Percentiles rank a stretch among this genome's conserved stretches.
These are phyloP conservation scores for Penicillium sp. DNA, from an alignment of 2,329 filamentous ascomycete species.

Conservation along the genomic window DNA sequence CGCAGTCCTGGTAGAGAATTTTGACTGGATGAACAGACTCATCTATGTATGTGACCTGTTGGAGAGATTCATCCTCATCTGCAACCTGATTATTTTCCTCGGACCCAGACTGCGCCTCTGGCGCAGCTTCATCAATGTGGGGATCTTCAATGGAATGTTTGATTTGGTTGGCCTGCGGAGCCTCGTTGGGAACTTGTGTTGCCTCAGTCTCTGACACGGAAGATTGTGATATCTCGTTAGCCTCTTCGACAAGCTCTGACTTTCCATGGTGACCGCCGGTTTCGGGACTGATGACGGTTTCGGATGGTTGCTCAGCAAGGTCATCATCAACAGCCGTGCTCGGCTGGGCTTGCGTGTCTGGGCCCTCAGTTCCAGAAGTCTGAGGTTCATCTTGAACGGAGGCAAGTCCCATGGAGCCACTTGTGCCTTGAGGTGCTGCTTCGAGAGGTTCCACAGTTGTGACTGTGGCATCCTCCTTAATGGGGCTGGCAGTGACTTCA, in stretches of 20 bases:
- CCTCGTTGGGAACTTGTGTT: constrained; percentile 13
- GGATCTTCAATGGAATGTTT: constrained; percentile 12
- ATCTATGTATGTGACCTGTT: constrained; percentile 10
- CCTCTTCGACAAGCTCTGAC: constrained; percentile 14
- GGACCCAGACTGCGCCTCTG: constrained; percentile 6
- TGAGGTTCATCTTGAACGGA: background rate
- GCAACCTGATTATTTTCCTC: constrained; percentile 10
- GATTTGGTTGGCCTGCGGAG: constrained; percentile 17
- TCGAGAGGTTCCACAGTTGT: constrained; percentile 4
- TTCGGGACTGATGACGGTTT: background rate
- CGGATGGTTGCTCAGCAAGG: constrained; percentile 2
- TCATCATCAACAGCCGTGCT: constrained; percentile 2
- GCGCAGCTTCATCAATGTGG: constrained; percentile 3
- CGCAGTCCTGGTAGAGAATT: constrained; percentile 56
- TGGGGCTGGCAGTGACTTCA: constrained; percentile 9
- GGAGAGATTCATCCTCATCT: constrained; percentile 23
- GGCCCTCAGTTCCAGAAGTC: background rate
- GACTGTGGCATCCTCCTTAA: constrained; percentile 8
- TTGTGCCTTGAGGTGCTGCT: constrained; percentile 5
- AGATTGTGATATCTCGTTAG: constrained; percentile 23
- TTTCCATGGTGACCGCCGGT: background rate
- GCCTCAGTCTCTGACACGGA: constrained; percentile 2
- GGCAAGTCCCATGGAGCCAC: background rate
- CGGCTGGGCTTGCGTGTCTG: background rate
- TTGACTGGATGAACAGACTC: constrained; percentile 49